Percentiles rank a stretch among this genome's conserved stretches.
These are phyloP conservation scores for Sugiyamaella japonica DNA, from an alignment of 1,139 yeast genomes.

Conservation along the genomic window DNA sequence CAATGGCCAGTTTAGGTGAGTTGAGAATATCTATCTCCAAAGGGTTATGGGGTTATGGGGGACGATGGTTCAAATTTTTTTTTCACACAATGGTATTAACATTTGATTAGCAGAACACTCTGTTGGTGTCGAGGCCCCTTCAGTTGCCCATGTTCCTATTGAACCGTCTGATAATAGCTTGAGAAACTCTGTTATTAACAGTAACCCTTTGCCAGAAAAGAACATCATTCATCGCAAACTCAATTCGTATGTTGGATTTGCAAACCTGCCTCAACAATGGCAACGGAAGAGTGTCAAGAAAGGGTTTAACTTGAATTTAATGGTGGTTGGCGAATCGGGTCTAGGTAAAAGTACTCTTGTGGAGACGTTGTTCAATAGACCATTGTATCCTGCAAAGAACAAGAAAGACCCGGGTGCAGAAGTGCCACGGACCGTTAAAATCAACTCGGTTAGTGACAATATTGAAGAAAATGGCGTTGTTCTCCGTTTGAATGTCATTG, in stretches of 20 bases:
- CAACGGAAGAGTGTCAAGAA: conserved; percentile 91
- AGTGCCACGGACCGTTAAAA: conserved; percentile 52
- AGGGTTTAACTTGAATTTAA: conserved; percentile 87
- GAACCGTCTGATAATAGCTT: conserved; percentile 26
- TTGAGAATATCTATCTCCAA: not conserved
- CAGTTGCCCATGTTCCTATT: conserved; percentile 32
- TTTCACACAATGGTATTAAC: conserved; percentile 3
- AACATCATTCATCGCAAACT: conserved; percentile 76
- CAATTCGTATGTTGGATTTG: conserved; percentile 94
- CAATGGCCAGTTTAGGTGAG: conserved; percentile 8
- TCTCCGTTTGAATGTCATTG: conserved; percentile 78
- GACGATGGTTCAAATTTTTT: not conserved
- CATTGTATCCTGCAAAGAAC: conserved; percentile 51
- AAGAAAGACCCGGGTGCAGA: conserved; percentile 41
- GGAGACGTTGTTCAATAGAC: conserved; percentile 84
- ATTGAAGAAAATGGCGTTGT: conserved; percentile 94
- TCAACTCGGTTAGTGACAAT: conserved; percentile 66
- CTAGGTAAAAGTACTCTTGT: conserved; percentile 92
- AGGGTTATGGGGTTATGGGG: not conserved
- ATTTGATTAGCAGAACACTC: not conserved
- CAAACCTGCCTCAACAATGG: conserved; percentile 98
- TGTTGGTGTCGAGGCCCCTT: conserved; percentile 28
- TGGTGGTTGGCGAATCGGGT: conserved; percentile 82
- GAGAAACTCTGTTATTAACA: conserved; percentile 28
- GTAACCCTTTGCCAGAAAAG: conserved; percentile 26